Conservation (phyloP, 495 filamentous ascomycete species). For the Penicillium simplicissimum region DNA sequence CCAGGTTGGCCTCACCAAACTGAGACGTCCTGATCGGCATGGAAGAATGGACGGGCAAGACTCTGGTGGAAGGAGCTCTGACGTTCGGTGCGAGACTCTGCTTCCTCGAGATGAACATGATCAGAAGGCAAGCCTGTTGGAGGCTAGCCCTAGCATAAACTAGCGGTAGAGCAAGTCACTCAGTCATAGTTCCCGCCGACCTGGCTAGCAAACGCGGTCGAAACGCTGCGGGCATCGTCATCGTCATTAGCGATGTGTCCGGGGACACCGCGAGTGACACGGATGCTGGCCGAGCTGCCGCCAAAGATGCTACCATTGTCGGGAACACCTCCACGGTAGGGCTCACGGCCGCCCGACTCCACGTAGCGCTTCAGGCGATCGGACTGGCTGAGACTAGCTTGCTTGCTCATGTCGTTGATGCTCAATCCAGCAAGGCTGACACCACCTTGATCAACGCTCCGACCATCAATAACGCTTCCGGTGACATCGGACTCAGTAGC, state of each 20-base stretch:
- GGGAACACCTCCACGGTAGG: slow-evolving; percentile 45
- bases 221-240: slow-evolving; percentile 93
- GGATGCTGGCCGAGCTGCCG: slow-evolving; percentile 66
- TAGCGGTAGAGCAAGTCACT: slow-evolving; percentile 35
- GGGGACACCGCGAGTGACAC: slow-evolving; percentile 49
- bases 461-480: slow-evolving; percentile 68
- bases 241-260: slow-evolving; percentile 59
- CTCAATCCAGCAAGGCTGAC: slow-evolving; percentile 81
- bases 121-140: slow-evolving; percentile 22
- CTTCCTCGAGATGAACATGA: slow-evolving; percentile 17
- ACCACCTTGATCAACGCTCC: slow-evolving; percentile 74
- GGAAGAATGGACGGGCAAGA: slow-evolving; percentile 26
- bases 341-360: slow-evolving; percentile 67
- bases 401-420: slow-evolving; percentile 73
- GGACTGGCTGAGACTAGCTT: slow-evolving; percentile 80
- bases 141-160: slow-evolving; percentile 19
- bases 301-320: slow-evolving; percentile 72
- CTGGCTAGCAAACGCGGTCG: slow-evolving; percentile 94
- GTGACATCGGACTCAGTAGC: slow-evolving; percentile 85
- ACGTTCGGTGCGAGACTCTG: slow-evolving; percentile 26
- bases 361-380: slow-evolving; percentile 86
- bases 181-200: slow-evolving; percentile 90
- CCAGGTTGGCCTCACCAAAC: slow-evolving; percentile 15
- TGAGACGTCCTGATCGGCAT: slow-evolving; percentile 23
- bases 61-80: slow-evolving; percentile 27